Percentiles rank a stretch among this genome's conserved stretches.
Evolutionary conservation across 2,329 filamentous ascomycete genomes (phyloP).

Genomic region (Phialophora expanda): DNA sequence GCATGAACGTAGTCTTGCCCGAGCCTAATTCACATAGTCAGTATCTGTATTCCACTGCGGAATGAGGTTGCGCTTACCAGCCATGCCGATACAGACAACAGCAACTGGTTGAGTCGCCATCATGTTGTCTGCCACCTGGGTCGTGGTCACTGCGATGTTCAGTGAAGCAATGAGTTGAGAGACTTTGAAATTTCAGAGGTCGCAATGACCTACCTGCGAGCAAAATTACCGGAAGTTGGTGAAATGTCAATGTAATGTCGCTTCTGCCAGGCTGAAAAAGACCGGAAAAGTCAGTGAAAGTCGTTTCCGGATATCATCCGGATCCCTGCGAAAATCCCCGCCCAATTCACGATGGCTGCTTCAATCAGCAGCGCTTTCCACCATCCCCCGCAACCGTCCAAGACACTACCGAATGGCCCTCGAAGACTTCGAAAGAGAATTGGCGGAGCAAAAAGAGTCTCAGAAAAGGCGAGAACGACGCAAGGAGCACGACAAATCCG

Average conservation of each 20-base stretch:
- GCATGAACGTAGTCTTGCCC: constrained; percentile 99
- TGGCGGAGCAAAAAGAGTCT: constrained; percentile 59
- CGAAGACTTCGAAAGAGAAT: constrained; percentile 77
- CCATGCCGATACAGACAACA: constrained; percentile 97
- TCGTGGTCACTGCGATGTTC: background rate
- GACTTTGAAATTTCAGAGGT: background rate
- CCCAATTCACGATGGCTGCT: constrained; percentile 1
- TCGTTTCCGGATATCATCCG: background rate
- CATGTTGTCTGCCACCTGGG: constrained; percentile 36
- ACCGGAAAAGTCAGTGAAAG: background rate
- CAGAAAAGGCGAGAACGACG: constrained; percentile 46
- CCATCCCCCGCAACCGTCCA: background rate
- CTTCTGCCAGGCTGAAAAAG: background rate
- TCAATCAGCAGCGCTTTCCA: background rate
- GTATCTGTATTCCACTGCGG: constrained; percentile 13
- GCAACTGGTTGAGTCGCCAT: constrained; percentile 68
- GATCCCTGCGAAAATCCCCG: background rate
- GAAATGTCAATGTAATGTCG: background rate
- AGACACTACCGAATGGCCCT: constrained; percentile 57
- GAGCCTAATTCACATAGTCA: constrained; percentile 63
- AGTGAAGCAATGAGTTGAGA: background rate
- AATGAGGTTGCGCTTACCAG: constrained; percentile 60
- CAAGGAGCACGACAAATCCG: constrained; percentile 50
- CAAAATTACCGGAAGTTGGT: background rate
- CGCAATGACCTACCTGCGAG: background rate